A percentile compares a stretch with the other conserved stretches of the same genome.
Conservation (phyloP, 2,329 filamentous ascomycete species). For the Ramularia endophylla region DNA sequence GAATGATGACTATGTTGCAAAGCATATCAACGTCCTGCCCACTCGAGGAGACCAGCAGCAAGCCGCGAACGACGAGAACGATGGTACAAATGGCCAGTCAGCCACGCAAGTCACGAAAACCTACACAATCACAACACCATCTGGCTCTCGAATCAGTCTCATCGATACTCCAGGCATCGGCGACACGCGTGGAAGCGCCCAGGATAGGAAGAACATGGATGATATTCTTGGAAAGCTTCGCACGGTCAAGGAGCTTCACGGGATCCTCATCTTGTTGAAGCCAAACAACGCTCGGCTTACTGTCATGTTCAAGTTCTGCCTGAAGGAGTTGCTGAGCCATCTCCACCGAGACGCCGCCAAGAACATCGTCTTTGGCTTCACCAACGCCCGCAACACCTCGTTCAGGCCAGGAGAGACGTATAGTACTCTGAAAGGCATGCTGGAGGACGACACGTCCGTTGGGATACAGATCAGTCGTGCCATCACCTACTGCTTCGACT, state of each 20-base stretch:
- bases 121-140: background rate
- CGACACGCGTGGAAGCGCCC: background rate
- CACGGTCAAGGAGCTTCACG: conserved; percentile 1
- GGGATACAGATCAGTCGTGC: background rate
- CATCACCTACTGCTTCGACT: conserved; percentile 39
- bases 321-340: background rate
- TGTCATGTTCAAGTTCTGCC: conserved; percentile 2
- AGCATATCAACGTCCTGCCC: conserved; percentile 1
- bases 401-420: background rate
- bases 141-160: background rate
- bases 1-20: background rate
- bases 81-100: background rate
- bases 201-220: conserved; percentile 1
- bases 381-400: background rate
- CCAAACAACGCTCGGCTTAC: conserved; percentile 1
- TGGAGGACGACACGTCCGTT: background rate
- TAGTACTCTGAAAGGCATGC: background rate
- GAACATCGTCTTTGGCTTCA: conserved; percentile 1
- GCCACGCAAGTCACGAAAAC: background rate
- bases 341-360: conserved; percentile 1
- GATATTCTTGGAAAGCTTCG: conserved; percentile 1
- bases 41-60: background rate
- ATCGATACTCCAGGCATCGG: conserved; percentile 1
- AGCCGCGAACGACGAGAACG: background rate
- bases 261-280: background rate